Base-by-base conservation (phyloP, 2,329 filamentous ascomycete genomes). In the Stachybotrys echinatus region DNA sequence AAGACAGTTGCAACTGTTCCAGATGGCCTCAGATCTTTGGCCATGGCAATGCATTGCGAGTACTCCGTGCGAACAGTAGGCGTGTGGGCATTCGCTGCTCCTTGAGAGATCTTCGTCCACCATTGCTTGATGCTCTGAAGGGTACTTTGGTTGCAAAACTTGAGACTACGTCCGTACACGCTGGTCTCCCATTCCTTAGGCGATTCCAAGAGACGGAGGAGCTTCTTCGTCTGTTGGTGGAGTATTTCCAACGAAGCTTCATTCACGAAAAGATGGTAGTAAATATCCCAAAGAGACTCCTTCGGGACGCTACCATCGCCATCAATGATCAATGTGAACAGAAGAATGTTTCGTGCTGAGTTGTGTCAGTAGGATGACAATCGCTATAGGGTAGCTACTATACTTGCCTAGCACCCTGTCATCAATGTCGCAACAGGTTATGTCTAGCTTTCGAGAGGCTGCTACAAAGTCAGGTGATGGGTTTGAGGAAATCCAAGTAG, bases 361-460 rank as follows among this genome's bases (percentile, higher is more conserved):
- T 40, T 7, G 8, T 10, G 4, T 18, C 17, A 48, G 52, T 45
- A 43, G 48, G 50, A 48, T 52, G 53, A 12, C 12, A 31, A 18
- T 23, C 34, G 20, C 12, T 40, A 17, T 14, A 12, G 20, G 12
- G 34, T 23, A 1, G n/a, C 10, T 4, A 23, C 17, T 23, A 18
- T 21, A 51, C 69, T 48, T 57, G 80, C 79, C 77, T 45, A 81
- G 65, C 47, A 80, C 67, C 18, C 69, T 71, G 12, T 72, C 62
- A 23, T 80, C 69, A 42, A 68, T 54, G 58, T 84, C 80, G 58
- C 80, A 83, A 50, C 73, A 80, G 2, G 81, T 84, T 42, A 84
- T 64, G 53, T 81, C 77, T 5, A 82, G 61, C 38, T 70, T 71
- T 40, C 75, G 61, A 23, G 53, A 42, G 8, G 67, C 69, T 74